Percentiles rank a stretch among this genome's conserved stretches.
phyloP scores from a whole-genome alignment of 2,329 filamentous ascomycete genomes.

The Huntiella bhutanensis region DNA sequence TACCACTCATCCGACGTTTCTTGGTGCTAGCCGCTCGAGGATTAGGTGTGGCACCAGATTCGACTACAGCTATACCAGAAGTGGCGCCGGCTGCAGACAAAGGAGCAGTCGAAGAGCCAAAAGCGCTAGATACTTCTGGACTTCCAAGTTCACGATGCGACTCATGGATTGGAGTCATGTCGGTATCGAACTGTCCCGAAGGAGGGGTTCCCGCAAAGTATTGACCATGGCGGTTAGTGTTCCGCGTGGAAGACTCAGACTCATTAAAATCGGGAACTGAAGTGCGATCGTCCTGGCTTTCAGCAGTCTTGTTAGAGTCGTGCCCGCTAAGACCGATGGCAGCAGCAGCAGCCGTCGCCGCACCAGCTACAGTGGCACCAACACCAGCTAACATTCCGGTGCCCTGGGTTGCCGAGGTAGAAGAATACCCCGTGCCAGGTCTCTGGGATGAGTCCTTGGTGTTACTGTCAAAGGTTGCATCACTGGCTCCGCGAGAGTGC shows the following conservation, averaged over 20 bases:
- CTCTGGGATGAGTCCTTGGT: not conserved
- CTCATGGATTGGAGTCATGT: too few relatives aligned
- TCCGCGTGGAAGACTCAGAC: too few relatives aligned
- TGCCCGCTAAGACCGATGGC: slow-evolving; percentile 5
- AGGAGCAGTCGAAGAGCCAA: too few relatives aligned
- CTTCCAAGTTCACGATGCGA: too few relatives aligned
- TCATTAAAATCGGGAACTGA: too few relatives aligned
- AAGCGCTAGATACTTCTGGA: too few relatives aligned
- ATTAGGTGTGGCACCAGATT: too few relatives aligned
- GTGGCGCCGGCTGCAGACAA: not conserved
- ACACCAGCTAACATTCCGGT: slow-evolving; percentile 6
- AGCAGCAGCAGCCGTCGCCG: slow-evolving; percentile 9
- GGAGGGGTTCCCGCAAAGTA: too few relatives aligned
- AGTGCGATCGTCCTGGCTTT: too few relatives aligned
- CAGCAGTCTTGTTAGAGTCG: not conserved
- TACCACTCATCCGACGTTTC: not conserved
- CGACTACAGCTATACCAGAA: not conserved
- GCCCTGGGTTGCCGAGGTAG: not conserved
- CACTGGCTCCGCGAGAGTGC: not conserved
- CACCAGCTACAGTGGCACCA: slow-evolving; percentile 11
- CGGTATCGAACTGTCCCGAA: too few relatives aligned
- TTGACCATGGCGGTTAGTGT: too few relatives aligned
- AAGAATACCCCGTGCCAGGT: not conserved
- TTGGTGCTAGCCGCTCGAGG: not conserved
- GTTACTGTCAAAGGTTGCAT: not conserved